Conservation (phyloP, 768 basidiomycete species). For the Termitomyces sp. region DNA sequence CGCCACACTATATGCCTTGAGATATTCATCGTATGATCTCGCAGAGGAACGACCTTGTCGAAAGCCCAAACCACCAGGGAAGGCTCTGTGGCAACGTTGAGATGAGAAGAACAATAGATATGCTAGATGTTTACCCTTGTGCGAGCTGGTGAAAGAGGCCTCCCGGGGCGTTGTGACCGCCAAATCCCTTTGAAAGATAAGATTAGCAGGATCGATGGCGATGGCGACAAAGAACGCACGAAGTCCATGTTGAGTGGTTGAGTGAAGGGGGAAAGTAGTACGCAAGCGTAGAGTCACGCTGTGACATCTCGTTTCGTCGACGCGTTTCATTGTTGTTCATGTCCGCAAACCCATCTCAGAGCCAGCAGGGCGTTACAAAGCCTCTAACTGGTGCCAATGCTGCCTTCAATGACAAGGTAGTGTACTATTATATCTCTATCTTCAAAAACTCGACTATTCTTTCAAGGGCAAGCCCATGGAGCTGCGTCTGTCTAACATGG, state of each 20-base stretch:
- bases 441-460: conserved; percentile 22
- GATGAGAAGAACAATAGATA: conserved; percentile 1
- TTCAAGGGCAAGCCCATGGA: conserved; percentile 95
- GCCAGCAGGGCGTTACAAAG: conserved; percentile 38
- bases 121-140: conserved; percentile 35
- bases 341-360: conserved; percentile 30
- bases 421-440: conserved; percentile 5
- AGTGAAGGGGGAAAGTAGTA: conserved; percentile 8
- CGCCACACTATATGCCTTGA: conserved; percentile 92
- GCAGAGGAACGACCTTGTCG: conserved; percentile 50
- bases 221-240: conserved; percentile 24
- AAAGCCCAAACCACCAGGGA: conserved; percentile 46
- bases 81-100: conserved; percentile 35
- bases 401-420: conserved; percentile 84
- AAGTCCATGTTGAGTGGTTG: conserved; percentile 34
- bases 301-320: conserved; percentile 29
- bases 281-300: conserved; percentile 25
- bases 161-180: conserved; percentile 46
- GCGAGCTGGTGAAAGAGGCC: conserved; percentile 65
- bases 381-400: conserved; percentile 58
- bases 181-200: conserved; percentile 26
- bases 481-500: conserved; percentile 94
- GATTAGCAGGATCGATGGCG: conserved; percentile 2
- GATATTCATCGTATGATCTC: conserved; percentile 84
- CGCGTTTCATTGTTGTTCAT: conserved; percentile 27